Evolutionary conservation across 1,139 yeast genomes (phyloP).

Genomic region (Taphrina populina): DNA sequence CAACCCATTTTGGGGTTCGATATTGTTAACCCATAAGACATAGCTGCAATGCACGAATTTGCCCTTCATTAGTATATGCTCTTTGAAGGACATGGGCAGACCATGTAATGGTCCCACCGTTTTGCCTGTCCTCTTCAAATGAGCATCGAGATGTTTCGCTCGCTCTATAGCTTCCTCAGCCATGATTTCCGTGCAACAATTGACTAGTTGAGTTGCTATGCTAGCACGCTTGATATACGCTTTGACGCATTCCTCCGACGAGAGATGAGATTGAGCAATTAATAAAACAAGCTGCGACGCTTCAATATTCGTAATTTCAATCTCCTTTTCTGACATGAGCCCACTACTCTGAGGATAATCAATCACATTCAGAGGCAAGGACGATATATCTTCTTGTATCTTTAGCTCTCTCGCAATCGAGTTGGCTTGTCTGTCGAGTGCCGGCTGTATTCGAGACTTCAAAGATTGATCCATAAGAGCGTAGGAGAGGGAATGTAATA

Average conservation of each 20-base stretch:
- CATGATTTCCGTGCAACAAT: conserved; percentile 45
- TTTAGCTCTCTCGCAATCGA: conserved; percentile 6
- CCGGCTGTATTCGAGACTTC: background rate
- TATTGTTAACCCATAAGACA: conserved; percentile 44
- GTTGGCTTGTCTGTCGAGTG: conserved; percentile 7
- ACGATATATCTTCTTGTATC: background rate
- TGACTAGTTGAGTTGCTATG: conserved; percentile 57
- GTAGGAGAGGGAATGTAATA: too few species aligned
- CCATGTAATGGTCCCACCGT: conserved; percentile 55
- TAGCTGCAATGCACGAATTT: conserved; percentile 50
- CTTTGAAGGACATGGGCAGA: conserved; percentile 55
- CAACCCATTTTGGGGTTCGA: conserved; percentile 43
- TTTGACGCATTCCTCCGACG: conserved; percentile 51
- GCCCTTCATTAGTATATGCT: conserved; percentile 52
- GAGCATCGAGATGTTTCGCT: conserved; percentile 49
- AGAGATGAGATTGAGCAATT: conserved; percentile 49
- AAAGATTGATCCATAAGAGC: background rate
- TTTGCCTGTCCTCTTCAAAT: conserved; percentile 45
- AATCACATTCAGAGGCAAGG: conserved; percentile 22
- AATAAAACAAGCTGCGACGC: conserved; percentile 46
- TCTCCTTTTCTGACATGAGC: conserved; percentile 37
- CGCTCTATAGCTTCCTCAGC: conserved; percentile 44
- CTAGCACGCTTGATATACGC: conserved; percentile 62
- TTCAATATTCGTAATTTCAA: conserved; percentile 42
- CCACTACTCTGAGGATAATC: conserved; percentile 14